A percentile compares a stretch with the other conserved stretches of the same genome.
Conservation (phyloP, 305 asterid species). For the Striga hermonthica region DNA sequence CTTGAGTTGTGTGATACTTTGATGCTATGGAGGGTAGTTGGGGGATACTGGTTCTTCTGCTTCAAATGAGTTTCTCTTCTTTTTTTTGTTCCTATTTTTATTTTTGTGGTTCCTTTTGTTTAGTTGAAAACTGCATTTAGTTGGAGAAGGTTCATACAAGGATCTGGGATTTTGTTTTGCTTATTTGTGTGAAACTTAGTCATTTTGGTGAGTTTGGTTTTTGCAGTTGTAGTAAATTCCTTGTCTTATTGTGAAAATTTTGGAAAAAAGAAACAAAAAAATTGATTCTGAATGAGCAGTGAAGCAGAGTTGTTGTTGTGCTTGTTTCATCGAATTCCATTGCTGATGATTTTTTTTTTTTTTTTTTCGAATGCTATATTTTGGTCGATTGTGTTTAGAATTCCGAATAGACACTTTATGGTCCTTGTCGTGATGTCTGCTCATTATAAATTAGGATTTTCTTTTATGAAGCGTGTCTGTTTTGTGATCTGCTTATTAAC, state of each 20-base stretch:
- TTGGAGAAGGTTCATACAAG: not conserved
- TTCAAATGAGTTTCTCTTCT: too few species aligned
- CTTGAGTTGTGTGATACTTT: conserved; percentile 21
- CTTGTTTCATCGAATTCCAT: conserved; percentile 15
- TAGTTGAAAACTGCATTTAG: not conserved
- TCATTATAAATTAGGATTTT: not conserved
- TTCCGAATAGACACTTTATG: not conserved
- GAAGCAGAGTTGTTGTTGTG: conserved; percentile 10
- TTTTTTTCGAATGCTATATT: conserved; percentile 2
- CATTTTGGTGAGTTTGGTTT: not conserved
- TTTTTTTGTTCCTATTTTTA: too few species aligned
- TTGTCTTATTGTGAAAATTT: not conserved
- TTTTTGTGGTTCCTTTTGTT: too few species aligned
- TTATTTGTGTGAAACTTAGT: not conserved
- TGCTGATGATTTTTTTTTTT: conserved; percentile 6
- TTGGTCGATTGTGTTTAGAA: conserved; percentile 7
- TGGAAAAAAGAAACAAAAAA: not conserved
- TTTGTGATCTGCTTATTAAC: conserved; percentile 1
- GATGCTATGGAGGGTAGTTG: conserved; percentile 2
- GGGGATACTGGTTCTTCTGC: not conserved
- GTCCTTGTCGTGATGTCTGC: not conserved
- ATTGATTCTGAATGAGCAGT: not conserved
- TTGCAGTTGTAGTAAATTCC: not conserved
- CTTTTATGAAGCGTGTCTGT: not conserved
- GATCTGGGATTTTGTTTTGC: conserved; percentile 19